Evolutionary conservation across 495 filamentous ascomycete species (phyloP).

Genomic region (Hypoxylon rickii): DNA sequence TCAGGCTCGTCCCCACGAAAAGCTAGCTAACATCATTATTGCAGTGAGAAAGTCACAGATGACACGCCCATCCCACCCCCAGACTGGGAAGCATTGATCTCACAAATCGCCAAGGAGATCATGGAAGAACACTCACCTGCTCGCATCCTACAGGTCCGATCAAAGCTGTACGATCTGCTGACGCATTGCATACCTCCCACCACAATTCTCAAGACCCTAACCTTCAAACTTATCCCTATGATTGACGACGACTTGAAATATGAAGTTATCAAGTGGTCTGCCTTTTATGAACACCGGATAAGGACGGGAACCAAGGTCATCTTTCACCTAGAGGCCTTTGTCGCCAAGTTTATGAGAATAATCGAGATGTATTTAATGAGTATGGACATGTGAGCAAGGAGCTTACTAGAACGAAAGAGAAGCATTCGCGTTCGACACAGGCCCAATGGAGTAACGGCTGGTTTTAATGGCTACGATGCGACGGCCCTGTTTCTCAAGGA

Average conservation of each 20-base stretch:
- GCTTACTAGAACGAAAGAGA: not conserved
- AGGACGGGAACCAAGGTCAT: slow-evolving; percentile 92
- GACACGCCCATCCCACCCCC: slow-evolving; percentile 87
- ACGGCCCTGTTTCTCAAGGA: slow-evolving; percentile 1
- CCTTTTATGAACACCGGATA: slow-evolving; percentile 95
- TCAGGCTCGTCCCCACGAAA: not conserved
- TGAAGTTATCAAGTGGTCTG: slow-evolving; percentile 93
- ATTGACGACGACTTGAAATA: slow-evolving; percentile 87
- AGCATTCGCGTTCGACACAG: slow-evolving; percentile 9
- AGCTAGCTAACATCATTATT: slow-evolving; percentile 24
- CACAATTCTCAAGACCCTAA: slow-evolving; percentile 88
- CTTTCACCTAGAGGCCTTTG: slow-evolving; percentile 97
- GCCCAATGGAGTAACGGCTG: slow-evolving; percentile 25
- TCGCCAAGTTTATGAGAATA: slow-evolving; percentile 96
- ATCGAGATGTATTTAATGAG: slow-evolving; percentile 92
- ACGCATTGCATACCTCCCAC: slow-evolving; percentile 97
- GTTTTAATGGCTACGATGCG: slow-evolving; percentile 6
- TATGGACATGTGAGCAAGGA: slow-evolving; percentile 68
- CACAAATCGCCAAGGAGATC: slow-evolving; percentile 86
- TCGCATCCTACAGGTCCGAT: slow-evolving; percentile 80
- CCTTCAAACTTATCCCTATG: slow-evolving; percentile 85
- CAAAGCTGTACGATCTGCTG: slow-evolving; percentile 92
- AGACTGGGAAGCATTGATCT: slow-evolving; percentile 92
- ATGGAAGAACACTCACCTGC: slow-evolving; percentile 87
- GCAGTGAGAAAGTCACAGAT: slow-evolving; percentile 88